phyloP scores from a whole-genome alignment of 2,329 filamentous ascomycete genomes.

The Claviceps monticola region DNA sequence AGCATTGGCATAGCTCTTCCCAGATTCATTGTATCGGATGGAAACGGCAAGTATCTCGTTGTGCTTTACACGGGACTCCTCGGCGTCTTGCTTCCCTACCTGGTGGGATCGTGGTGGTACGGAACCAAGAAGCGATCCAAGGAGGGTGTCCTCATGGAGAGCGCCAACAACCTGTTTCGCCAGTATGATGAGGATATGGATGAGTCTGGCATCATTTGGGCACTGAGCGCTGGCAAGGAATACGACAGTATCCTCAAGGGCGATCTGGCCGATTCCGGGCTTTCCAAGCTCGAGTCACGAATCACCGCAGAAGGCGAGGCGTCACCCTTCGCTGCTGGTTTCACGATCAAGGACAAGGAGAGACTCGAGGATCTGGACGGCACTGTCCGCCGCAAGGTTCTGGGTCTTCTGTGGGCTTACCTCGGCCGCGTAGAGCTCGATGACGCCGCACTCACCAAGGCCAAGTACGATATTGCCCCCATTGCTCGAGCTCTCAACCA shows the following conservation, averaged over 20 bases:
- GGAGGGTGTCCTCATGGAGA: slow-evolving; percentile 85
- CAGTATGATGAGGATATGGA: slow-evolving; percentile 80
- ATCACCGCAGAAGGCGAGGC: slow-evolving; percentile 50
- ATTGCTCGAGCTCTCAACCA: slow-evolving; percentile 76
- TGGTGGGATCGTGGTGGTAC: slow-evolving; percentile 98
- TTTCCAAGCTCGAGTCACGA: slow-evolving; percentile 72
- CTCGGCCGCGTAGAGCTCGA: slow-evolving; percentile 76
- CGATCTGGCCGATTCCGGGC: slow-evolving; percentile 63
- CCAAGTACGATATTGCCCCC: slow-evolving; percentile 82
- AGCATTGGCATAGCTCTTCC: slow-evolving; percentile 96
- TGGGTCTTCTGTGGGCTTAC: slow-evolving; percentile 90
- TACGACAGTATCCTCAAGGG: slow-evolving; percentile 65
- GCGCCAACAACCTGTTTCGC: slow-evolving; percentile 85
- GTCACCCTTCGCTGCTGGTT: slow-evolving; percentile 36
- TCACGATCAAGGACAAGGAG: slow-evolving; percentile 61
- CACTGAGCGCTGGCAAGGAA: slow-evolving; percentile 76
- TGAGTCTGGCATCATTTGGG: slow-evolving; percentile 64
- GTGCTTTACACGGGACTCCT: slow-evolving; percentile 79
- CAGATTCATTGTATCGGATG: slow-evolving; percentile 81
- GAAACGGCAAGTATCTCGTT: slow-evolving; percentile 89
- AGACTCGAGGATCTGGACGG: slow-evolving; percentile 71
- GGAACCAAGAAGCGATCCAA: slow-evolving; percentile 86
- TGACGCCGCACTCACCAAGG: slow-evolving; percentile 60
- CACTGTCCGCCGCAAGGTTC: slow-evolving; percentile 66
- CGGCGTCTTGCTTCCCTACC: slow-evolving; percentile 79